Conservation (phyloP, 768 basidiomycete genomes). For the Rhizopogon vinicolor region DNA sequence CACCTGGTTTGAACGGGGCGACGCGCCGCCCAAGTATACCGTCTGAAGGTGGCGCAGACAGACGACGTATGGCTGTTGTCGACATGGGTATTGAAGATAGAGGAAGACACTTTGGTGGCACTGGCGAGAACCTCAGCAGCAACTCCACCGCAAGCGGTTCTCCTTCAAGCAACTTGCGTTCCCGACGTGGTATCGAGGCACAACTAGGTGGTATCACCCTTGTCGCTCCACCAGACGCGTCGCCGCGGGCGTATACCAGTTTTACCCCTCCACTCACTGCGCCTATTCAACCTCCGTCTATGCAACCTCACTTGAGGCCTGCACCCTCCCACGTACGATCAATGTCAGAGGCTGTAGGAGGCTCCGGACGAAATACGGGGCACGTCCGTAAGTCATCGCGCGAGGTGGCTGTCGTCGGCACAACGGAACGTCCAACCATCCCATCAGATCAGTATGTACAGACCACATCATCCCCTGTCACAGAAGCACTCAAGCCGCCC, state of each 20-base stretch:
- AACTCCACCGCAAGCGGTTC: constrained; percentile 22
- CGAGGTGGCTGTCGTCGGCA: constrained; percentile 51
- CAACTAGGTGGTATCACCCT: constrained; percentile 49
- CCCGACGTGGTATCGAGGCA: constrained; percentile 36
- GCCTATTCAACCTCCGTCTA: constrained; percentile 27
- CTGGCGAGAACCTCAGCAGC: constrained; percentile 5
- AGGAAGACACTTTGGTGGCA: too few relatives aligned
- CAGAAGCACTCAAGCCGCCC: constrained; percentile 30
- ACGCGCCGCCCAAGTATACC: constrained; percentile 47
- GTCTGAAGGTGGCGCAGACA: constrained; percentile 57
- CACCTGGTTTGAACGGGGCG: constrained; percentile 23
- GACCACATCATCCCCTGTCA: constrained; percentile 23
- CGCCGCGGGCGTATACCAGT: constrained; percentile 46
- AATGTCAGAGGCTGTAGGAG: constrained; percentile 39
- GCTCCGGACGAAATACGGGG: constrained; percentile 24
- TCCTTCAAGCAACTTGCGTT: constrained; percentile 27
- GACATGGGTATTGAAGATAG: constrained; percentile 40
- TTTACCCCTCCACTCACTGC: constrained; percentile 49
- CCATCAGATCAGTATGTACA: constrained; percentile 22
- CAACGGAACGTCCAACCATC: constrained; percentile 25
- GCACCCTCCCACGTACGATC: constrained; percentile 38
- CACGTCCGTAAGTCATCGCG: constrained; percentile 43
- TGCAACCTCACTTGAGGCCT: constrained; percentile 10
- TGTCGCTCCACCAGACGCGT: constrained; percentile 70
- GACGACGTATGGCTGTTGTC: constrained; percentile 63